phyloP scores from a whole-genome alignment of 805 yeast species.

The Cyberlindnera samutprakarnensis region DNA sequence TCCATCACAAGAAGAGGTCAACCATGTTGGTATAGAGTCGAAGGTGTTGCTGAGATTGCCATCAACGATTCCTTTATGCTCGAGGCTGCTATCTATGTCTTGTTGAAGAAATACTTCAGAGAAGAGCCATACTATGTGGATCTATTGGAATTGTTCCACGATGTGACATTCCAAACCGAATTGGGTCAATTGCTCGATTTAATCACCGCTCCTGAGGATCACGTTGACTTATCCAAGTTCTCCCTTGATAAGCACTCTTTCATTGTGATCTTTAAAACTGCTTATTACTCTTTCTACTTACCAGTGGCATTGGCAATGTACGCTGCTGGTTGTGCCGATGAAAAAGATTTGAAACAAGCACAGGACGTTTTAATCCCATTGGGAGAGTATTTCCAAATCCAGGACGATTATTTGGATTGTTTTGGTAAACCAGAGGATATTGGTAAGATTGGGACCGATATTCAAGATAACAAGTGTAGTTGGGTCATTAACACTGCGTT shows the following conservation, averaged over 20 bases:
- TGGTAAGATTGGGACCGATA: constrained; percentile 98
- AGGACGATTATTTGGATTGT: constrained; percentile 95
- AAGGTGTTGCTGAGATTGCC: constrained; percentile 84
- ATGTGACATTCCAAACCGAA: constrained; percentile 95
- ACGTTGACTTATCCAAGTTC: constrained; percentile 82
- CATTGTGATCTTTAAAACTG: constrained; percentile 94
- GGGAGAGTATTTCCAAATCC: constrained; percentile 98
- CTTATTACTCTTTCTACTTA: constrained; percentile 92
- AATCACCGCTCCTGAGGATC: constrained; percentile 95
- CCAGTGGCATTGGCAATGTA: constrained; percentile 97
- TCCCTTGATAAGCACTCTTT: constrained; percentile 86
- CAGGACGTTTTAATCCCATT: constrained; percentile 82
- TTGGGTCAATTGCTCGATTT: constrained; percentile 93
- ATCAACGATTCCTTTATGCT: constrained; percentile 96
- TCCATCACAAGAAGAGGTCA: constrained; percentile 97
- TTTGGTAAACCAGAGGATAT: constrained; percentile 96
- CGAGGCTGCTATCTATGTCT: constrained; percentile 86
- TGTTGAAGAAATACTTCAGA: constrained; percentile 85
- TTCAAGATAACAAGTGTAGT: constrained; percentile 96
- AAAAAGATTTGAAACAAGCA: constrained; percentile 79
- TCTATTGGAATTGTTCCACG: constrained; percentile 89
- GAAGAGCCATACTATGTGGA: constrained; percentile 79
- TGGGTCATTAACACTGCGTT: constrained; percentile 96
- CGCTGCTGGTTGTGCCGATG: constrained; percentile 72
- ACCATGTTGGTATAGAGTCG: constrained; percentile 90